Evolutionary conservation across 331 rosid species (phyloP).

Genomic region (Erythrophleum ivorense): DNA sequence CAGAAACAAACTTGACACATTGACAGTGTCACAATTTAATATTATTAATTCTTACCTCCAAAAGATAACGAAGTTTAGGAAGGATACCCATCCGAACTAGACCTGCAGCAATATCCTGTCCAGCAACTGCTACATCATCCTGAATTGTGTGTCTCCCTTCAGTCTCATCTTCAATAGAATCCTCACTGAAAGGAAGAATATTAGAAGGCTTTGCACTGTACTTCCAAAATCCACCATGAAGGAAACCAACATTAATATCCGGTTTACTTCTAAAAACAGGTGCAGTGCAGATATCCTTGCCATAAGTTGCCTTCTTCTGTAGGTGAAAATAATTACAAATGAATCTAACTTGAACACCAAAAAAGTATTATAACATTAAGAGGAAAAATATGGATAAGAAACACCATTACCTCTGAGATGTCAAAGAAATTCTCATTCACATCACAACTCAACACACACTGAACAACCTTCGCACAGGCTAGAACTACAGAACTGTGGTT

Average conservation of each 20-base stretch:
- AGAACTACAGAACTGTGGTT: conserved; percentile 86
- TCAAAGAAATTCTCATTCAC: conserved; percentile 76
- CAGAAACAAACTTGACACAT: not conserved
- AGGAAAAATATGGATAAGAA: conserved; percentile 28
- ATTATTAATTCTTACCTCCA: conserved; percentile 69
- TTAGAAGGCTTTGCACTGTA: conserved; percentile 87
- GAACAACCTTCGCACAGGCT: conserved; percentile 77
- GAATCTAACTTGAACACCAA: conserved; percentile 33
- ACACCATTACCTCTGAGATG: conserved; percentile 62
- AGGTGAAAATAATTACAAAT: conserved; percentile 38
- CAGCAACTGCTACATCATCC: conserved; percentile 91
- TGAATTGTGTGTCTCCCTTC: conserved; percentile 83
- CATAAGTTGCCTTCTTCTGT: conserved; percentile 65
- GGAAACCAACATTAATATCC: conserved; percentile 80
- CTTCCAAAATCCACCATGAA: conserved; percentile 95
- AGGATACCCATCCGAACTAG: conserved; percentile 93
- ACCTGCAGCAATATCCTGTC: conserved; percentile 93
- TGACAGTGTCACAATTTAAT: not conserved
- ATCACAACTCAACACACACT: conserved; percentile 74
- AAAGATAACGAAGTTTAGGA: conserved; percentile 77
- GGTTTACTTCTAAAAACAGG: conserved; percentile 90
- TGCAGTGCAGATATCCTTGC: conserved; percentile 73
- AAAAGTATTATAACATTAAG: conserved; percentile 18
- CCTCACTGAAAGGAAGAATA: conserved; percentile 61
- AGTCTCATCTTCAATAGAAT: conserved; percentile 60